Percentiles rank a stretch among this genome's conserved stretches.
Conservation (phyloP, 768 basidiomycete species). For the Holtermanniella nyarrowii region DNA sequence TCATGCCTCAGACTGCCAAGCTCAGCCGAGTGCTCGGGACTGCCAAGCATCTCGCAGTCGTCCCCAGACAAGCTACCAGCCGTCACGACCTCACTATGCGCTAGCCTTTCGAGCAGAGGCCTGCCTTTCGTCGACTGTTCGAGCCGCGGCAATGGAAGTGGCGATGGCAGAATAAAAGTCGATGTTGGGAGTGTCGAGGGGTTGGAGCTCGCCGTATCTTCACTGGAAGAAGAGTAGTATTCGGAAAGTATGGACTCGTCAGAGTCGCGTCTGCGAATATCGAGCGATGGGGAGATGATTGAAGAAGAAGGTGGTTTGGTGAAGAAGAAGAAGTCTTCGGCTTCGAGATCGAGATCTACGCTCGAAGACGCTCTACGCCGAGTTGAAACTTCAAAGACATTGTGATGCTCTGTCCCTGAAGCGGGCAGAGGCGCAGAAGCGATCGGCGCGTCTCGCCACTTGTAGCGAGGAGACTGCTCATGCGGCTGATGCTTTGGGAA, state of each 20-base stretch:
- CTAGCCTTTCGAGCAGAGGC: neutral
- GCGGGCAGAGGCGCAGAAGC: neutral
- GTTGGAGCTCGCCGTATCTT: neutral
- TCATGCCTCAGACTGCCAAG: no score
- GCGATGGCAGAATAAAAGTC: neutral
- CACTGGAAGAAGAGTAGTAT: neutral
- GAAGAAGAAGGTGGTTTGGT: neutral
- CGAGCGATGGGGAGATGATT: neutral
- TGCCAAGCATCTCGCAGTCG: neutral
- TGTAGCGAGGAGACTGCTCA: neutral
- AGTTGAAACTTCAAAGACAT: neutral
- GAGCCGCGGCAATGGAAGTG: neutral
- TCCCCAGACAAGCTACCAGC: neutral
- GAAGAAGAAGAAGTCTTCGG: neutral
- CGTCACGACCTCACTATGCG: neutral
- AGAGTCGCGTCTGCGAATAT: neutral
- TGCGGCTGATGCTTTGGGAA: neutral
- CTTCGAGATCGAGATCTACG: neutral
- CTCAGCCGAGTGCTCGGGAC: no score
- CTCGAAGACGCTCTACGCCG: neutral
- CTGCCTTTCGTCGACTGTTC: neutral
- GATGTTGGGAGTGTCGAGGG: neutral
- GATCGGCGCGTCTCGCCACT: neutral
- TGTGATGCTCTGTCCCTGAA: neutral
- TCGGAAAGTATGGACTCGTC: neutral